Percentiles rank a stretch among this genome's conserved stretches.
Evolutionary conservation across 148 eudicot genomes (phyloP).

Genomic region (Vaccinium darrowii): DNA sequence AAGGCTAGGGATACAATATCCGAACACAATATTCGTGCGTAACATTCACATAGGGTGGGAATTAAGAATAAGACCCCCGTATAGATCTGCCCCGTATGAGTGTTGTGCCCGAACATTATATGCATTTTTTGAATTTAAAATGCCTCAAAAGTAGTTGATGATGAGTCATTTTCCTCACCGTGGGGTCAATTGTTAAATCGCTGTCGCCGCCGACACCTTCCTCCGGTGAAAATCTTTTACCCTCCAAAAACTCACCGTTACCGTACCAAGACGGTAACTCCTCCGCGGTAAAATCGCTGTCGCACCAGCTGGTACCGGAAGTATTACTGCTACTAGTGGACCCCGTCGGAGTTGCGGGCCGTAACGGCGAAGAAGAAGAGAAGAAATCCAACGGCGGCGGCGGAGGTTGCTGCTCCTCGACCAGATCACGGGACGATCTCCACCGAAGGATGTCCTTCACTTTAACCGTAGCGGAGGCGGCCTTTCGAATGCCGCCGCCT

Average conservation of each 20-base stretch:
- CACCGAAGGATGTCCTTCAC: conserved; percentile 70
- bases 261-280: conserved; percentile 32
- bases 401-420: conserved; percentile 19
- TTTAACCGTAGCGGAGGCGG: conserved; percentile 21
- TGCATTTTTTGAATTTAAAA: too few species aligned
- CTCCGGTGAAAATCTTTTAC: conserved; percentile 17
- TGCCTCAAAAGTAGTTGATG: neutral
- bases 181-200: conserved; percentile 17
- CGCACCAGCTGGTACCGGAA: conserved; percentile 32
- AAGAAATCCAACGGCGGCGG: conserved; percentile 25
- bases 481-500: neutral
- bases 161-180: neutral
- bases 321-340: neutral
- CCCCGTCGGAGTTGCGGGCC: conserved; percentile 10
- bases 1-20: neutral
- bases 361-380: neutral
- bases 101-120: too few species aligned
- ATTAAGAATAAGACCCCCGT: too few species aligned
- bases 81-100: too few species aligned
- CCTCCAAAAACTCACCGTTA: conserved; percentile 4
- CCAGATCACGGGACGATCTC: conserved; percentile 55
- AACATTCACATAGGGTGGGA: too few species aligned
- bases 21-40: too few species aligned
- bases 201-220: conserved; percentile 10
- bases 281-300: conserved; percentile 34